A percentile compares a stretch with the other conserved stretches of the same genome.
Evolutionary conservation across 2,329 filamentous ascomycete species (phyloP).

Genomic region (Seiridium cupressi): DNA sequence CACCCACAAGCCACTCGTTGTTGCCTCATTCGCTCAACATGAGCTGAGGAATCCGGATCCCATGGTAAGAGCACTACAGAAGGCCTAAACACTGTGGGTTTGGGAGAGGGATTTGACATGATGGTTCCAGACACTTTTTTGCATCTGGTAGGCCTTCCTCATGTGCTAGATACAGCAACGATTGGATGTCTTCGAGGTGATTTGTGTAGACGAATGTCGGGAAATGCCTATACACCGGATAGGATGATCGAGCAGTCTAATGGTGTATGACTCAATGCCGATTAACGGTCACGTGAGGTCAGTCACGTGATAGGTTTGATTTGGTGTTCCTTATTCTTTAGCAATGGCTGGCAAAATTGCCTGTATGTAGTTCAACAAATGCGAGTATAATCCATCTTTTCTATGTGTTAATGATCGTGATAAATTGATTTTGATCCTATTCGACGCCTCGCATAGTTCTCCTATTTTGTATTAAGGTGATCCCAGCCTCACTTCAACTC

Average conservation of each 20-base stretch:
- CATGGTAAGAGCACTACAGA: constrained; percentile 20
- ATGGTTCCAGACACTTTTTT: neutral
- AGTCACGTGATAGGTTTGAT: no score
- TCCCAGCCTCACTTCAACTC: neutral
- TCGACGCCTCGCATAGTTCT: neutral
- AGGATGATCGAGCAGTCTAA: no score
- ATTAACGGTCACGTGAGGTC: no score
- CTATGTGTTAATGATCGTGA: neutral
- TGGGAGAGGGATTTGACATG: neutral
- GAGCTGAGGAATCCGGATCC: constrained; percentile 19
- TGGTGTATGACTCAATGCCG: neutral
- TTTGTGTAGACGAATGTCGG: no score
- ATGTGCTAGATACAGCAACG: neutral
- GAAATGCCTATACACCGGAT: no score
- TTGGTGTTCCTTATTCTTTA: no score
- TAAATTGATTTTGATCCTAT: neutral
- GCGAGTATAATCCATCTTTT: neutral
- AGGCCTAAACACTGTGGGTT: neutral
- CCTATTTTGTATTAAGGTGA: neutral
- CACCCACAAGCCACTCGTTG: constrained; percentile 24
- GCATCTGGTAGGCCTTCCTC: neutral
- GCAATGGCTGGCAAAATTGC: no score
- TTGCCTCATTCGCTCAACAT: constrained; percentile 18
- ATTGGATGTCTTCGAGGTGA: no score
- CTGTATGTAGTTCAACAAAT: neutral